Evolutionary conservation across 257 asterid genomes (phyloP).

Genomic region (Solanum arcanum): DNA sequence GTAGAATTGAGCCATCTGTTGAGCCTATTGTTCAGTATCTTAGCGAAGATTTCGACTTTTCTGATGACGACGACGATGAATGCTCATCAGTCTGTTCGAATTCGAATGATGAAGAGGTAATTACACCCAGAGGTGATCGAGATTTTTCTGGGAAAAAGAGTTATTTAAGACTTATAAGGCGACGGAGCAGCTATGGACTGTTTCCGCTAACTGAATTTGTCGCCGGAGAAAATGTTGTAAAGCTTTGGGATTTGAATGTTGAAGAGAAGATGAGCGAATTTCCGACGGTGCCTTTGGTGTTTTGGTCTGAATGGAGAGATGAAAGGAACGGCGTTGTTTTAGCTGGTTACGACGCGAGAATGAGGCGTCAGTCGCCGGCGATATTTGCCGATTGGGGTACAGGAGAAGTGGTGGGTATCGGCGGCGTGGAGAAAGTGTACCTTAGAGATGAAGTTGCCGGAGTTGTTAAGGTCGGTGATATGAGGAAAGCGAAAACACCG

Average conservation of each 20-base stretch:
- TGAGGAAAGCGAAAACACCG: conserved; percentile 56
- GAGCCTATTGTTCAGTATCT: conserved; percentile 21
- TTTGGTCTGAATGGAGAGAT: conserved; percentile 32
- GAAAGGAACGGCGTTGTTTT: conserved; percentile 36
- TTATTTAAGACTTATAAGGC: conserved; percentile 18
- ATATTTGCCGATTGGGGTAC: conserved; percentile 36
- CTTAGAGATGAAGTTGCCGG: conserved; percentile 51
- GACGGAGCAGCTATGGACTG: conserved; percentile 12
- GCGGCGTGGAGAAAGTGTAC: conserved; percentile 30
- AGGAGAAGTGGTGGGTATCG: background rate
- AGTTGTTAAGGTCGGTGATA: conserved; percentile 64
- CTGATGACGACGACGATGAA: conserved; percentile 44
- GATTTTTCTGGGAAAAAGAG: conserved; percentile 28
- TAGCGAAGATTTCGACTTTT: conserved; percentile 33
- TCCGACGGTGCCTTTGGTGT: background rate
- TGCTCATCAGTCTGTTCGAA: conserved; percentile 23
- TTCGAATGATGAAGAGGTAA: conserved; percentile 10
- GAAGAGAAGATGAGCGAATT: background rate
- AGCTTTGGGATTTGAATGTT: conserved; percentile 60
- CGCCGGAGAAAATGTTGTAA: conserved; percentile 58
- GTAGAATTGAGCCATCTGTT: conserved; percentile 28
- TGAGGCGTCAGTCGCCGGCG: conserved; percentile 39
- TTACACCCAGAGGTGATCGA: conserved; percentile 5
- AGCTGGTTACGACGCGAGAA: conserved; percentile 57
- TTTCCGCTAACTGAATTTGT: conserved; percentile 36